These are phyloP conservation scores for Echinosphaeria canescens DNA, from an alignment of 2,329 filamentous ascomycete species.

Conservation along the genomic window DNA sequence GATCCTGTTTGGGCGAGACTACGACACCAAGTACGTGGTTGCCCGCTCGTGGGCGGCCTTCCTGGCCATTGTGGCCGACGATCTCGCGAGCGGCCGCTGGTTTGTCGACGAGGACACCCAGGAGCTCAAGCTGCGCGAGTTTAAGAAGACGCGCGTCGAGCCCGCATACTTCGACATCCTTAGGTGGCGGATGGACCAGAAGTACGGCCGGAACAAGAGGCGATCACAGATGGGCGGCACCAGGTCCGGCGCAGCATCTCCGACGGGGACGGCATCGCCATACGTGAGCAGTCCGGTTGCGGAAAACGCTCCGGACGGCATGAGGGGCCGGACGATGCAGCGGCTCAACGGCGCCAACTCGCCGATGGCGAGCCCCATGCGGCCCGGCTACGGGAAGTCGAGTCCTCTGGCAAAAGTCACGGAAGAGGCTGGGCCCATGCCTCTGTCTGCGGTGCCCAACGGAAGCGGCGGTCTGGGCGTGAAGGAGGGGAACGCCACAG, in stretches of 20 bases:
- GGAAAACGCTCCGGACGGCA: too few relatives aligned
- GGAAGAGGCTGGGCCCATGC: slow-evolving; percentile 28
- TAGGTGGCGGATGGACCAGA: slow-evolving; percentile 89
- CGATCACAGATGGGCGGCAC: too few relatives aligned
- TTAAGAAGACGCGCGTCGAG: slow-evolving; percentile 75
- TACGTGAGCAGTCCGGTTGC: too few relatives aligned
- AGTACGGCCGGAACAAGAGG: slow-evolving; percentile 75
- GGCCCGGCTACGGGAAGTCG: slow-evolving; percentile 41
- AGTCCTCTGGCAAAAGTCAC: slow-evolving; percentile 55
- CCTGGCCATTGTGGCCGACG: slow-evolving; percentile 71
- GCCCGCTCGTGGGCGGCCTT: slow-evolving; percentile 83
- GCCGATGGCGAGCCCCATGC: slow-evolving; percentile 40
- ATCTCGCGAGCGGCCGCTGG: slow-evolving; percentile 76
- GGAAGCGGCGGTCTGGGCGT: too few relatives aligned
- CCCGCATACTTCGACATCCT: slow-evolving; percentile 89
- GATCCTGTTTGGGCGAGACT: slow-evolving; percentile 91
- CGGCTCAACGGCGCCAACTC: slow-evolving; percentile 42
- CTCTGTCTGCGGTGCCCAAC: slow-evolving; percentile 8
- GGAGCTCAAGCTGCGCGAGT: slow-evolving; percentile 83
- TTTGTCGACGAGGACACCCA: slow-evolving; percentile 80
- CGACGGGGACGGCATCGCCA: slow-evolving; percentile 27
- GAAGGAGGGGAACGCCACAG: too few relatives aligned
- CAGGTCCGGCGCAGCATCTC: slow-evolving; percentile 18
- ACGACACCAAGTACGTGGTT: slow-evolving; percentile 95
- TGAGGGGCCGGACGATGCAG: slow-evolving; percentile 50